Evolutionary conservation across 2,329 filamentous ascomycete species (phyloP), one percentile per base, ranked within the genome.

Genomic region (Arthrobotrys musiformis): DNA sequence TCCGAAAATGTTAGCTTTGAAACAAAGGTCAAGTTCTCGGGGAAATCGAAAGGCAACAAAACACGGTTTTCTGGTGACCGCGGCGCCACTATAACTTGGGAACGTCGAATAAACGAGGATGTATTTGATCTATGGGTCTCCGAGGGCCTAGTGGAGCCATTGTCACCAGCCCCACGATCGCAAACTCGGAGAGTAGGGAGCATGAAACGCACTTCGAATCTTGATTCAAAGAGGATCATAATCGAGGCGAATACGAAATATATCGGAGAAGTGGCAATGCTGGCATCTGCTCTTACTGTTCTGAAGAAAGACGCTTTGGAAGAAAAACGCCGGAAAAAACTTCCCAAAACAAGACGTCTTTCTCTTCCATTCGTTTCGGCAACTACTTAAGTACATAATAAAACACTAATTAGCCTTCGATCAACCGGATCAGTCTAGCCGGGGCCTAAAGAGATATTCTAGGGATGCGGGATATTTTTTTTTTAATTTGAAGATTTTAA

Each of bases 51-150:
- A 40, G 66, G 66, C 24, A 4, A 7, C 17, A 76, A 76, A 24
- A 76, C 48, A 13, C 64, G 72, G 4, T 76, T 76, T 63, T 70
- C 28, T 19, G 72, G 72, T 17, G 64, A 68, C 28, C 30, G 30
- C 19, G 58, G 48, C n/a, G 28, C 46, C 28, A 52, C 28, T 35
- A 60, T 76, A 11, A 70, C 50, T 24, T 76, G 72, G 72, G 64
- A 60, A 35, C 48, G 62, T 9, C 72, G 64, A 61, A 37, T 15
- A 17, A 66, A 76, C 8, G 64, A 76, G 9, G 72, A 76, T 8
- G n/a, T n/a, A 11, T 76, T 64, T 54, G 72, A 76, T 54, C 46
- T 76, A 19, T 76, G 72, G 72, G 72, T 76, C 1, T 69, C 72
- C 2, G 72, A 76, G 24, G 40, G 24, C 2, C 22, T 75, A 4